A percentile compares a stretch with the other conserved stretches of the same genome.
Evolutionary conservation across 2,329 filamentous ascomycete genomes (phyloP).

Genomic region (Kalaharituber pfeilii): DNA sequence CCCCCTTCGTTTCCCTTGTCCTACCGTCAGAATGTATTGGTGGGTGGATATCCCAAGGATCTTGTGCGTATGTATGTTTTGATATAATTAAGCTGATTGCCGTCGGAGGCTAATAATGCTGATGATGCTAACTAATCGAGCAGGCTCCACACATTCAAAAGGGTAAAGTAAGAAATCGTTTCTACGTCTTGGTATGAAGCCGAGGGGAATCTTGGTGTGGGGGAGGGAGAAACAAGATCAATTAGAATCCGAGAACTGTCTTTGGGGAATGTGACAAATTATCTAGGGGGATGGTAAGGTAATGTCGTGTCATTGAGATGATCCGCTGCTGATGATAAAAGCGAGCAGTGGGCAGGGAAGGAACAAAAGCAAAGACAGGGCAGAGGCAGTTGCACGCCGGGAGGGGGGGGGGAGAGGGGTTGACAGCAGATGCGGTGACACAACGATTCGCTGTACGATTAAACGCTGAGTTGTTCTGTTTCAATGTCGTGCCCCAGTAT

Average conservation of each 20-base stretch:
- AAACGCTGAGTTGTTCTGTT: no score
- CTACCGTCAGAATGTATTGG: no score
- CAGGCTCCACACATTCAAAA: neutral
- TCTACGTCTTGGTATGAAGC: neutral
- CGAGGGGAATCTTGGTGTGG: neutral
- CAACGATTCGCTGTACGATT: neutral
- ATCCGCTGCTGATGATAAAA: neutral
- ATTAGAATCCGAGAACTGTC: neutral
- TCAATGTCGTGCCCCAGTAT: no score
- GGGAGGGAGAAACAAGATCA: neutral
- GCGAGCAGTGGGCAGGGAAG: neutral
- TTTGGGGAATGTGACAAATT: neutral
- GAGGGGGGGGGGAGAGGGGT: neutral
- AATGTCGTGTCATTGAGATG: conserved; percentile 1
- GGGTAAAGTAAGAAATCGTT: neutral
- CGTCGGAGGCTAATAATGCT: neutral
- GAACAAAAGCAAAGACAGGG: neutral
- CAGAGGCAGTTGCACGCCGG: neutral
- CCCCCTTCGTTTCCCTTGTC: neutral
- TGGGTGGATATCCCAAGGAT: neutral
- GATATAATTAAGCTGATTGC: neutral
- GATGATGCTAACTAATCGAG: neutral
- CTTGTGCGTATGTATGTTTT: neutral
- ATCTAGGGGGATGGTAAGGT: neutral
- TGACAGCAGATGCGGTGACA: neutral